phyloP scores from a whole-genome alignment of 108 stramenopile genomes.

The Nitzschia palea region DNA sequence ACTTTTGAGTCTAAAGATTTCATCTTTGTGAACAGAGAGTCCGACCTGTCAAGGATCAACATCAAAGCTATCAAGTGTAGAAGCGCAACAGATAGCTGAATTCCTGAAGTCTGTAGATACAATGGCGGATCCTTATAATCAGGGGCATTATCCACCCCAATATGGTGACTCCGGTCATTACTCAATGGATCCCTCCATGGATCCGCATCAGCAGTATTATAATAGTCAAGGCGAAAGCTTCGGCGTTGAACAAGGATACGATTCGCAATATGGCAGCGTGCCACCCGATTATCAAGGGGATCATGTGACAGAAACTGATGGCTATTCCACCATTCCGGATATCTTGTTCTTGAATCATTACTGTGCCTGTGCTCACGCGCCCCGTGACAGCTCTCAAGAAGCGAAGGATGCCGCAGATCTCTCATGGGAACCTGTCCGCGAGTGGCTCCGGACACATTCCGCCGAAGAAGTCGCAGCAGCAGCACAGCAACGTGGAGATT shows the following conservation, averaged over 20 bases:
- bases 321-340: slow-evolving; percentile 22
- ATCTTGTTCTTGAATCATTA: slow-evolving; percentile 19
- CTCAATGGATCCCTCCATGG: background rate
- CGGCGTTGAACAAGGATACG: background rate
- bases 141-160: background rate
- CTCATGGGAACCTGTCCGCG: slow-evolving; percentile 57
- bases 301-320: background rate
- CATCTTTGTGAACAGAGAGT: too few species aligned
- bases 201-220: background rate
- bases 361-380: slow-evolving; percentile 28
- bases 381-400: slow-evolving; percentile 28
- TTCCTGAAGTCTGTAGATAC: too few species aligned
- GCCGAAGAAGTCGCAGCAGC: slow-evolving; percentile 53
- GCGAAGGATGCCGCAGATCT: slow-evolving; percentile 28
- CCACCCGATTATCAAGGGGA: background rate
- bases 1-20: too few species aligned
- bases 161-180: background rate
- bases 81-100: too few species aligned
- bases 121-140: background rate
- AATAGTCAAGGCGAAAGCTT: background rate
- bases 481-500: slow-evolving; percentile 61
- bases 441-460: slow-evolving; percentile 55
- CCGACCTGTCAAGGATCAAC: too few species aligned
- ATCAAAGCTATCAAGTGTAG: too few species aligned
- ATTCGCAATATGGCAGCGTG: background rate